A percentile compares a stretch with the other conserved stretches of the same genome.
Evolutionary conservation across 306 rosid genomes (phyloP).

Genomic region (Styphnolobium japonicum): DNA sequence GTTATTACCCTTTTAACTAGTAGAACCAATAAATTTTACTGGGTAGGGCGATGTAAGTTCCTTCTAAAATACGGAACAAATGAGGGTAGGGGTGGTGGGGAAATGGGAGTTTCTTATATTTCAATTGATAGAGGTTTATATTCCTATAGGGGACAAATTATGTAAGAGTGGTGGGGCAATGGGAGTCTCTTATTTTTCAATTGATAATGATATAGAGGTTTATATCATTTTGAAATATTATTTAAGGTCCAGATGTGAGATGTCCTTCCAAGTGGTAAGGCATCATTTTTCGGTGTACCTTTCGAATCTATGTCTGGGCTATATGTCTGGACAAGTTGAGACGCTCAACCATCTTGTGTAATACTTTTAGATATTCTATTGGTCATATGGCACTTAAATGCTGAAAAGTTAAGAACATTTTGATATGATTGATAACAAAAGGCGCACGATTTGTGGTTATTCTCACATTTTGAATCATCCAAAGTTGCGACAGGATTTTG

Average conservation of each 20-base stretch:
- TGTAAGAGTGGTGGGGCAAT: too few species aligned
- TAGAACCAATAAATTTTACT: not conserved
- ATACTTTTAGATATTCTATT: not conserved
- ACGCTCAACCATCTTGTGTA: not conserved
- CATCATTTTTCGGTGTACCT: not conserved
- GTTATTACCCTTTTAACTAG: not conserved
- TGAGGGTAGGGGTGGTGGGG: not conserved
- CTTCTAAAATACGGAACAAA: not conserved
- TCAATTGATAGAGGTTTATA: not conserved
- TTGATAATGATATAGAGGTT: not conserved
- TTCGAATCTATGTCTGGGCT: not conserved
- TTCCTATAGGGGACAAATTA: too few species aligned
- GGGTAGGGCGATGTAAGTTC: not conserved
- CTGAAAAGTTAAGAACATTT: slow-evolving; percentile 26
- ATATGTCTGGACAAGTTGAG: slow-evolving; percentile 16
- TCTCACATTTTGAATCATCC: slow-evolving; percentile 3
- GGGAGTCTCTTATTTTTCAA: not conserved
- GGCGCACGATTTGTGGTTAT: not conserved
- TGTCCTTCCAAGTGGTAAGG: slow-evolving; percentile 13
- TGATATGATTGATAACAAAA: not conserved
- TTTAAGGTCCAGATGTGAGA: not conserved
- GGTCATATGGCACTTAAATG: not conserved
- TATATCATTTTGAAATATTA: not conserved
- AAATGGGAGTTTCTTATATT: not conserved
- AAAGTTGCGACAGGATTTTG: not conserved